Conservation (phyloP, 2,329 filamentous ascomycete species). For the Sphaerulina vaccinii region DNA sequence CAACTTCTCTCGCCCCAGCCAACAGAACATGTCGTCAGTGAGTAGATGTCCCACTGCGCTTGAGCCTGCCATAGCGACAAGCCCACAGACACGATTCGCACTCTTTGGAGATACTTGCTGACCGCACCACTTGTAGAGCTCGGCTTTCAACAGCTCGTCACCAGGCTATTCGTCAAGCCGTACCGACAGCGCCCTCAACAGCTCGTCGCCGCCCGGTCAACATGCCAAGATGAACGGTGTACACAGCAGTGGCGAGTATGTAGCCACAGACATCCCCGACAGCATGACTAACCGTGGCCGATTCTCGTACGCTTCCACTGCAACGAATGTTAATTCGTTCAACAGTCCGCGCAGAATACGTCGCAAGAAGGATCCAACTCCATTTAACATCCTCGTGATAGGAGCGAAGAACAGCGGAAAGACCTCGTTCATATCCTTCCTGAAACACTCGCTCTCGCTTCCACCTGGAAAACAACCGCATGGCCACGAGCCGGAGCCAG, state of each 20-base stretch:
- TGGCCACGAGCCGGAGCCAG: slow-evolving; percentile 26
- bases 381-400: slow-evolving; percentile 93
- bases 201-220: slow-evolving; percentile 26
- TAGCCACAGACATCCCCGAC: slow-evolving; percentile 67
- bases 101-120: too few species aligned
- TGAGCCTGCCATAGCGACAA: too few species aligned
- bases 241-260: slow-evolving; percentile 49
- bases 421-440: slow-evolving; percentile 94
- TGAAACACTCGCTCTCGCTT: slow-evolving; percentile 79
- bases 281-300: slow-evolving; percentile 97
- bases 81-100: too few species aligned
- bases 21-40: slow-evolving; percentile 21
- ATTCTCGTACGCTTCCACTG: slow-evolving; percentile 94
- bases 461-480: slow-evolving; percentile 70
- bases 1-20: slow-evolving; percentile 37
- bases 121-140: too few species aligned
- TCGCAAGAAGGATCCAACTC: slow-evolving; percentile 93
- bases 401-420: slow-evolving; percentile 87
- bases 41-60: too few species aligned
- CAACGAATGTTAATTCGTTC: slow-evolving; percentile 75
- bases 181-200: slow-evolving; percentile 24
- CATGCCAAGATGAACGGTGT: slow-evolving; percentile 11
- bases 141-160: slow-evolving; percentile 25
- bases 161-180: slow-evolving; percentile 31
- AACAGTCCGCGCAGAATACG: slow-evolving; percentile 90